Conservation (phyloP, 148 eudicot genomes). For the Nepenthes mirabilis region DNA sequence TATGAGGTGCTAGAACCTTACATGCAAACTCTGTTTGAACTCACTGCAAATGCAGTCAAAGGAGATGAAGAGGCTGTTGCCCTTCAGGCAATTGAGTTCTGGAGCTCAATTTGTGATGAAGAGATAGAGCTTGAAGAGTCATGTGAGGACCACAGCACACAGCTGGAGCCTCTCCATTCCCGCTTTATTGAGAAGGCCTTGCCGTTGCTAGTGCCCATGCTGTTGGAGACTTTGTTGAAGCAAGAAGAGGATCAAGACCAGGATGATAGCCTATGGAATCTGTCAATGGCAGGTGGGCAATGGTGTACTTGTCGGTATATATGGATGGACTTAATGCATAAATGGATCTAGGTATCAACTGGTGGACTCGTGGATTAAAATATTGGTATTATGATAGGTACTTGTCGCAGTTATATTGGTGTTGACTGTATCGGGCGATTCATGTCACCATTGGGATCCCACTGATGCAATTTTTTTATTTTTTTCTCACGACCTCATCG, state of each 20-base stretch:
- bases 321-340: not conserved
- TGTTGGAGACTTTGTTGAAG: slow-evolving; percentile 35
- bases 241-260: not conserved
- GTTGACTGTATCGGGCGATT: too few species aligned
- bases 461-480: too few species aligned
- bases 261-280: not conserved
- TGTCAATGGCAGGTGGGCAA: not conserved
- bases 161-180: slow-evolving; percentile 34
- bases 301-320: not conserved
- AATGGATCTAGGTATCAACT: not conserved
- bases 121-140: slow-evolving; percentile 58
- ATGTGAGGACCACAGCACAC: slow-evolving; percentile 26
- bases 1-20: slow-evolving; percentile 62
- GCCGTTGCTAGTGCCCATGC: slow-evolving; percentile 41
- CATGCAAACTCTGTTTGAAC: slow-evolving; percentile 53
- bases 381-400: too few species aligned
- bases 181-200: slow-evolving; percentile 62
- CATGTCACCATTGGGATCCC: too few species aligned
- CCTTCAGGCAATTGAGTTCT: slow-evolving; percentile 73
- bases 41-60: slow-evolving; percentile 58
- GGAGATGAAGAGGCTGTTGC: slow-evolving; percentile 67
- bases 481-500: too few species aligned
- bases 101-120: slow-evolving; percentile 89
- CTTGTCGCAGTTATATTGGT: too few species aligned
- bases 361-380: too few species aligned